phyloP scores from a whole-genome alignment of 805 yeast genomes.

The Gaillardinia entomophila region DNA sequence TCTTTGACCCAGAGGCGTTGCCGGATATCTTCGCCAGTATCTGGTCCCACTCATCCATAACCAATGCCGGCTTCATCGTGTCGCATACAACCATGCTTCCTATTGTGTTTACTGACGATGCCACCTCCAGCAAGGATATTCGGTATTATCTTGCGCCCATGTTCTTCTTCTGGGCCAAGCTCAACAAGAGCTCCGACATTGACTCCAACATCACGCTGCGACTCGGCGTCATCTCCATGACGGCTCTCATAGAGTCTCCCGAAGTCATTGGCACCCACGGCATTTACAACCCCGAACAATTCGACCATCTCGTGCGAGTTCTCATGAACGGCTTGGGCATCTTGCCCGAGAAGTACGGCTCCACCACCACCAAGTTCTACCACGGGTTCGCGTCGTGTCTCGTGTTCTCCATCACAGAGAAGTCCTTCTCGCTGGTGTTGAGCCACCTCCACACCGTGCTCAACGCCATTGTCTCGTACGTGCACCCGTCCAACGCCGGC shows the following conservation, averaged over 20 bases:
- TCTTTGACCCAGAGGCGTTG: slow-evolving; percentile 45
- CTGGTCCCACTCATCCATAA: slow-evolving; percentile 46
- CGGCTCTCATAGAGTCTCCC: slow-evolving; percentile 40
- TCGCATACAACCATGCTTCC: slow-evolving; percentile 52
- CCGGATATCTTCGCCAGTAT: slow-evolving; percentile 47
- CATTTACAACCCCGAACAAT: slow-evolving; percentile 58
- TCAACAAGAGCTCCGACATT: slow-evolving; percentile 41
- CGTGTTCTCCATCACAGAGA: slow-evolving; percentile 57
- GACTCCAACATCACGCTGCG: slow-evolving; percentile 64
- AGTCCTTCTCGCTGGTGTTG: slow-evolving; percentile 37
- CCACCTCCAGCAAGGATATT: slow-evolving; percentile 28
- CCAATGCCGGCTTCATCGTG: slow-evolving; percentile 47
- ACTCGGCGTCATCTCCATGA: slow-evolving; percentile 54
- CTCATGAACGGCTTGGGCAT: slow-evolving; percentile 42
- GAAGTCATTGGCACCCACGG: too few species aligned
- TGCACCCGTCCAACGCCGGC: slow-evolving; percentile 91
- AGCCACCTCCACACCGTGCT: slow-evolving; percentile 49
- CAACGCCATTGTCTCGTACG: slow-evolving; percentile 72
- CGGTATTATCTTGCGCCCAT: slow-evolving; percentile 58
- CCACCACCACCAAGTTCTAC: slow-evolving; percentile 33
- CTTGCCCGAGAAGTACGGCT: slow-evolving; percentile 42
- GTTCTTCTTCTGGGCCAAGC: slow-evolving; percentile 67
- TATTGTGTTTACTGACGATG: slow-evolving; percentile 24
- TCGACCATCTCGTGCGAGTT: slow-evolving; percentile 53
- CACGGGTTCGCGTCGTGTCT: slow-evolving; percentile 43